Conservation (phyloP, 2,329 filamentous ascomycete genomes). For the Penicillium sp. region DNA sequence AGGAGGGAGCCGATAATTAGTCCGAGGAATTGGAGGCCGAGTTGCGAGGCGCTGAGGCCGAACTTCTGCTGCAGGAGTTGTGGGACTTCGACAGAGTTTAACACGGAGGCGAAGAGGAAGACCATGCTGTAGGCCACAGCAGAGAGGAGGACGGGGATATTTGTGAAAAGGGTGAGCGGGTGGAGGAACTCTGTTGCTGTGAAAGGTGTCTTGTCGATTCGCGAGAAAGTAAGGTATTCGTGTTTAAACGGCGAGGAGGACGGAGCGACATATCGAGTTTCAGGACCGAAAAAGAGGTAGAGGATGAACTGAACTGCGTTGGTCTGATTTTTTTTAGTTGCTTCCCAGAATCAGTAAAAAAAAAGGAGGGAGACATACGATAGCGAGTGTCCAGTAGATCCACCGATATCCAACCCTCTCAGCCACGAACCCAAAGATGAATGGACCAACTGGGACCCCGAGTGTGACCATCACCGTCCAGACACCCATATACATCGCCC, state of each 20-base stretch:
- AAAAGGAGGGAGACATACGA: conserved; percentile 41
- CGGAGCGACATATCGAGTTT: conserved; percentile 56
- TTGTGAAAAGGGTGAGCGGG: conserved; percentile 53
- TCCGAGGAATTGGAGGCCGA: conserved; percentile 64
- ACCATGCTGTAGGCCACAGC: conserved; percentile 62
- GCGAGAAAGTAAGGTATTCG: conserved; percentile 52
- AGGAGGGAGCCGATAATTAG: conserved; percentile 64
- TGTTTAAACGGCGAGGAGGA: conserved; percentile 16
- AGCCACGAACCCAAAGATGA: conserved; percentile 12
- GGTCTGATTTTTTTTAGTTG: conserved; percentile 41
- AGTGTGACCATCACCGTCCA: conserved; percentile 48
- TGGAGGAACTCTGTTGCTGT: conserved; percentile 56
- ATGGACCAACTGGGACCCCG: conserved; percentile 27
- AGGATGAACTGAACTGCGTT: conserved; percentile 62
- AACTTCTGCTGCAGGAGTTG: conserved; percentile 63
- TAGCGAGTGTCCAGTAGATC: conserved; percentile 58
- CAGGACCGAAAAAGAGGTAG: conserved; percentile 61
- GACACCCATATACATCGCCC: conserved; percentile 59
- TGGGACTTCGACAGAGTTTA: conserved; percentile 64
- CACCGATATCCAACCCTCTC: conserved; percentile 6
- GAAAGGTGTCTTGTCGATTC: conserved; percentile 58
- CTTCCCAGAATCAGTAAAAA: not conserved
- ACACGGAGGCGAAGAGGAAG: conserved; percentile 60
- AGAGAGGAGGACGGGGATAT: conserved; percentile 57
- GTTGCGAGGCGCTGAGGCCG: conserved; percentile 61